A percentile compares a stretch with the other conserved stretches of the same genome.
Conservation (phyloP, 75 land plant genomes). For the Ceratopteris richardii region DNA sequence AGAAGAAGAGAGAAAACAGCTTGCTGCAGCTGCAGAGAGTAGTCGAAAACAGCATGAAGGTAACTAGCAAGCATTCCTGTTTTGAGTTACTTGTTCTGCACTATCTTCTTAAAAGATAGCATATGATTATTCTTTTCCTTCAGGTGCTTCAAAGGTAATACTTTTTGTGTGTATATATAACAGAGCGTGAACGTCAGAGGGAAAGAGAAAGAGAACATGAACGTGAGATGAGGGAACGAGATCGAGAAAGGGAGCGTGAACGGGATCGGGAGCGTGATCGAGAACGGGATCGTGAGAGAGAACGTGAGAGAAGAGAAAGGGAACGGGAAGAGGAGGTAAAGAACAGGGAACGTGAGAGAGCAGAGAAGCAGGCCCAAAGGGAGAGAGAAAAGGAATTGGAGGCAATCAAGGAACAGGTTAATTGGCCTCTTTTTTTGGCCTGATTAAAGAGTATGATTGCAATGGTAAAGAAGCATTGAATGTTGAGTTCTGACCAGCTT, state of each 20-base stretch:
- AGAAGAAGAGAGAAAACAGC: conserved; percentile 31
- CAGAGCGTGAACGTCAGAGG: conserved; percentile 36
- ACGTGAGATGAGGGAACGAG: conserved; percentile 13
- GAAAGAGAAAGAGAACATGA: conserved; percentile 17
- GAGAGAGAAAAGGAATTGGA: conserved; percentile 87
- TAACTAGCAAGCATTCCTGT: too few relatives aligned
- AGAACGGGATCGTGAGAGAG: conserved; percentile 40
- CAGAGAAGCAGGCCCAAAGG: conserved; percentile 64
- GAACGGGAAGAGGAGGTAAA: conserved; percentile 61
- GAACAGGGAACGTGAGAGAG: conserved; percentile 50
- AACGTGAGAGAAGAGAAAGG: conserved; percentile 36
- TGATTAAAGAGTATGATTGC: too few relatives aligned
- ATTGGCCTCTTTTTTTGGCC: background rate
- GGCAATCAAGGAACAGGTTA: conserved; percentile 81
- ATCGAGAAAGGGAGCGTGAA: conserved; percentile 34
- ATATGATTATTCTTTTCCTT: too few relatives aligned
- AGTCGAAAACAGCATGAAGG: conserved; percentile 23
- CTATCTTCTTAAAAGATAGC: too few relatives aligned
- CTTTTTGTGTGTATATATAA: background rate
- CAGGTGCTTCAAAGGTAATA: too few relatives aligned
- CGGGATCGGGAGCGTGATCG: conserved; percentile 61
- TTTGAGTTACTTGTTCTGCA: too few relatives aligned
- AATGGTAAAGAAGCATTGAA: background rate
- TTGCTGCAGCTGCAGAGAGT: conserved; percentile 11
- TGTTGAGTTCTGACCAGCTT: background rate